Percentiles rank a stretch among this genome's conserved stretches.
These are phyloP conservation scores for Aspergillus pseudotamarii DNA, from an alignment of 2,329 filamentous ascomycete genomes.

Conservation along the genomic window DNA sequence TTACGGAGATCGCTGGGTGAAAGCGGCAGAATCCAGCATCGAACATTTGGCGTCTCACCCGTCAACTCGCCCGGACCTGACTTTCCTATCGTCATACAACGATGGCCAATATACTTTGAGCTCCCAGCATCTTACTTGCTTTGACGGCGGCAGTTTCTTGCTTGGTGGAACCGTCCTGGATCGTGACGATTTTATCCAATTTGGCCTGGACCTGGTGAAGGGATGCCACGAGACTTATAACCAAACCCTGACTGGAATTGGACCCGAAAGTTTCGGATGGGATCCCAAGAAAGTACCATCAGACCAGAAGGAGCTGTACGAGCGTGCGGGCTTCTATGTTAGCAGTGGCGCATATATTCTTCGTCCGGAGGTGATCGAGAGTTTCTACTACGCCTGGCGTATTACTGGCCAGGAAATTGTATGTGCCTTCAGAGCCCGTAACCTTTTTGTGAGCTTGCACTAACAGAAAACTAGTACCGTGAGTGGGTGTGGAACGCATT, in stretches of 20 bases:
- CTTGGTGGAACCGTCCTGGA: slow-evolving; percentile 73
- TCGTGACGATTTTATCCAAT: slow-evolving; percentile 68
- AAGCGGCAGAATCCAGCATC: slow-evolving; percentile 76
- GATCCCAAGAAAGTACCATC: slow-evolving; percentile 52
- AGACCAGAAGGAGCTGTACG: slow-evolving; percentile 62
- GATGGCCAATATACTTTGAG: slow-evolving; percentile 38
- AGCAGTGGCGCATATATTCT: slow-evolving; percentile 64
- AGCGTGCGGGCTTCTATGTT: slow-evolving; percentile 72
- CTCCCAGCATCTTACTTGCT: slow-evolving; percentile 68
- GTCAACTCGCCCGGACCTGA: slow-evolving; percentile 66
- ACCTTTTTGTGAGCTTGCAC: not conserved
- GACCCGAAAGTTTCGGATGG: slow-evolving; percentile 74
- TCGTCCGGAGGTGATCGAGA: slow-evolving; percentile 80
- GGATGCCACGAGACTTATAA: slow-evolving; percentile 76
- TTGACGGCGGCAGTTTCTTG: slow-evolving; percentile 83
- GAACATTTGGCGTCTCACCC: slow-evolving; percentile 71
- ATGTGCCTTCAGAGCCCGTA: slow-evolving; percentile 6
- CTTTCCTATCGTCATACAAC: slow-evolving; percentile 57
- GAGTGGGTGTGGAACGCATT: slow-evolving; percentile 85
- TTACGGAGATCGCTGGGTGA: slow-evolving; percentile 75
- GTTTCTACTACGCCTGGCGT: slow-evolving; percentile 83
- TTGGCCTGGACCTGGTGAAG: slow-evolving; percentile 71
- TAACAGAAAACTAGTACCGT: slow-evolving; percentile 59
- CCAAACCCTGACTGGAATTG: slow-evolving; percentile 70
- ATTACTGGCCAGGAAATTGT: slow-evolving; percentile 69